phyloP scores from a whole-genome alignment of 176 grass and related monocot species.

The Panicum miliaceum region DNA sequence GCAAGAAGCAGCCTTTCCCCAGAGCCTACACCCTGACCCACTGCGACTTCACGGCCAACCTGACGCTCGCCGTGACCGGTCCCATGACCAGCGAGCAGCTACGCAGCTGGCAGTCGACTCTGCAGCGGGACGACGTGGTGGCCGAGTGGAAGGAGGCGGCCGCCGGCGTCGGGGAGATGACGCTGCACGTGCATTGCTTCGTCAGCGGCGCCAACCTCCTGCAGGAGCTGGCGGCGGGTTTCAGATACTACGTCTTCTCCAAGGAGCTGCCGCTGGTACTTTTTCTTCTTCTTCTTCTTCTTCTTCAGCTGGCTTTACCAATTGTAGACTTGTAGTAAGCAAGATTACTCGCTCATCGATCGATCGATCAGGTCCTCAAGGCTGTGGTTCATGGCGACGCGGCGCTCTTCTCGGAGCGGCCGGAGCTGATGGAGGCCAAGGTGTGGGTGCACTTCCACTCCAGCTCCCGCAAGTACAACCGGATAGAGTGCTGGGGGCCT shows the following conservation, averaged over 20 bases:
- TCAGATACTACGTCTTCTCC: constrained; percentile 92
- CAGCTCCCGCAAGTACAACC: constrained; percentile 68
- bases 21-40: constrained; percentile 87
- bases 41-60: constrained; percentile 90
- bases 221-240: constrained; percentile 75
- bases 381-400: constrained; percentile 84
- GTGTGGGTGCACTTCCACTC: constrained; percentile 96
- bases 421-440: constrained; percentile 83
- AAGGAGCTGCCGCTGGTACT: constrained; percentile 94
- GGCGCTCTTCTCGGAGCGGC: constrained; percentile 61
- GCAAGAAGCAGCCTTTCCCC: constrained; percentile 46
- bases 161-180: constrained; percentile 50
- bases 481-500: constrained; percentile 90
- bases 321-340: no score
- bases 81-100: constrained; percentile 66
- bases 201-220: constrained; percentile 86
- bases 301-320: no score
- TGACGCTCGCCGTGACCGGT: constrained; percentile 72
- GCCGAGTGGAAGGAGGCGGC: constrained; percentile 84
- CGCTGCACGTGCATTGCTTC: constrained; percentile 94
- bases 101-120: constrained; percentile 60
- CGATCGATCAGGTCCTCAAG: constrained; percentile 61
- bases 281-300: no score
- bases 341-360: no score
- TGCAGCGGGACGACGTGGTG: constrained; percentile 76